Percentiles rank a stretch among this genome's conserved stretches.
phyloP scores from a whole-genome alignment of 2,329 filamentous ascomycete species.

The Epichloe brachyelytri region DNA sequence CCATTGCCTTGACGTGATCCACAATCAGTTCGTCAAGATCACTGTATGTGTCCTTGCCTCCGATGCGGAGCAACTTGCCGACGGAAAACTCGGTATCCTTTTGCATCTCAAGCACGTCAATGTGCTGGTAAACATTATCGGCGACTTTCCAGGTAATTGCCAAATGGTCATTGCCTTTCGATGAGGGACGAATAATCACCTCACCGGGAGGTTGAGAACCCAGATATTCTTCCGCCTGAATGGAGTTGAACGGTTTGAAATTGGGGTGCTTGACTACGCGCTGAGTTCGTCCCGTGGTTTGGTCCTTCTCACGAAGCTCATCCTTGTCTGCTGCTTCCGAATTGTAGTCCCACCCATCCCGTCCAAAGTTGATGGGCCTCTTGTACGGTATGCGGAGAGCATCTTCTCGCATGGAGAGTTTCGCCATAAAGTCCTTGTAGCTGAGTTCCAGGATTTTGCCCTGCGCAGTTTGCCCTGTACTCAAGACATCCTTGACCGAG shows the following conservation, averaged over 20 bases:
- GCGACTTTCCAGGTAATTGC: slow-evolving; percentile 97
- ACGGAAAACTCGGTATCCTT: slow-evolving; percentile 96
- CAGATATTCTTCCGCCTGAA: slow-evolving; percentile 86
- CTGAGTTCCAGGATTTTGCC: slow-evolving; percentile 83
- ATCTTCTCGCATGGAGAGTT: slow-evolving; percentile 74
- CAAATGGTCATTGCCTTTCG: slow-evolving; percentile 88
- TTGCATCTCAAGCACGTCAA: slow-evolving; percentile 91
- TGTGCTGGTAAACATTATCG: slow-evolving; percentile 91
- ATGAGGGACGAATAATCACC: slow-evolving; percentile 88
- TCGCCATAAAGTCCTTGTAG: slow-evolving; percentile 70
- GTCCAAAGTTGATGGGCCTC: slow-evolving; percentile 56
- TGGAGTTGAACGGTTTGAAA: slow-evolving; percentile 85
- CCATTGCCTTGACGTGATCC: slow-evolving; percentile 95
- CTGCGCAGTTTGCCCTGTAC: slow-evolving; percentile 70
- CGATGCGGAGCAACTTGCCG: slow-evolving; percentile 72
- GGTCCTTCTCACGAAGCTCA: slow-evolving; percentile 73
- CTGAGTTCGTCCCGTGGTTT: slow-evolving; percentile 71
- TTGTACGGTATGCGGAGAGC: slow-evolving; percentile 61
- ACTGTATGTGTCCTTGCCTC: slow-evolving; percentile 79
- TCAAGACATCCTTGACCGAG: slow-evolving; percentile 60
- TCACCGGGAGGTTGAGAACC: slow-evolving; percentile 78
- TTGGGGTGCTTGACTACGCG: slow-evolving; percentile 96
- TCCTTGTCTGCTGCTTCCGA: slow-evolving; percentile 75
- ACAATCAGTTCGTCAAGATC: slow-evolving; percentile 97
- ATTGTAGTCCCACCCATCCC: slow-evolving; percentile 74